Percentiles rank a stretch among this genome's conserved stretches.
These are phyloP conservation scores for Schizonepeta tenuifolia DNA, from an alignment of 257 asterid species.

Conservation along the genomic window DNA sequence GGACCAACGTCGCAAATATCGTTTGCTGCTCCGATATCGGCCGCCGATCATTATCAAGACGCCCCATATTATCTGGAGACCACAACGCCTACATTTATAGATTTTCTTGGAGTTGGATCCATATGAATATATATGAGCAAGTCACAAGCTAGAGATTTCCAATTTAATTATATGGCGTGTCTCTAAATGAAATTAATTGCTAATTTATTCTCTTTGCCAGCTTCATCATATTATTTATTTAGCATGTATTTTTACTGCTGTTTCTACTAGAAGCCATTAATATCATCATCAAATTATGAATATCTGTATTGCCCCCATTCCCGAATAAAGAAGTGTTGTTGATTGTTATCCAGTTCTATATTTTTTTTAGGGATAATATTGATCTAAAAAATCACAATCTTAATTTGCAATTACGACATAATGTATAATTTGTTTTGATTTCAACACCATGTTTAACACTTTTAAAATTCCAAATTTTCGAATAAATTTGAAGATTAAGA, in stretches of 20 bases:
- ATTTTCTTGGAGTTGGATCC: slow-evolving; percentile 56
- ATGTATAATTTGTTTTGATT: too few relatives aligned
- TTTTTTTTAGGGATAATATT: neutral
- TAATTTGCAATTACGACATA: neutral
- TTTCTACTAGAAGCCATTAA: neutral
- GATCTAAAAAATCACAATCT: too few relatives aligned
- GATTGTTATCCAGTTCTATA: neutral
- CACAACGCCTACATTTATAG: slow-evolving; percentile 43
- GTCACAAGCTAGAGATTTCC: neutral
- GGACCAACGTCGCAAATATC: slow-evolving; percentile 33
- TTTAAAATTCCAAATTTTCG: neutral
- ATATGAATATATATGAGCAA: slow-evolving; percentile 23
- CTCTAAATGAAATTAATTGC: neutral
- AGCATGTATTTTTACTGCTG: neutral
- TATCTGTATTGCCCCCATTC: neutral
- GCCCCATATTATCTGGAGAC: slow-evolving; percentile 13
- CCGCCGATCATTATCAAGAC: slow-evolving; percentile 15
- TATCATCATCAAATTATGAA: neutral
- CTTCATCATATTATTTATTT: neutral
- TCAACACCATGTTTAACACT: neutral
- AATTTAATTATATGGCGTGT: neutral
- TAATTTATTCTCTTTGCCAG: neutral
- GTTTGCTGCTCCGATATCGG: slow-evolving; percentile 18
- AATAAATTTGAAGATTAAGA: neutral
- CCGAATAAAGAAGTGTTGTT: neutral